A percentile compares a stretch with the other conserved stretches of the same genome.
These are phyloP conservation scores for Aegilops umbellulata DNA, from an alignment of 176 grass and related monocot species.

Conservation along the genomic window DNA sequence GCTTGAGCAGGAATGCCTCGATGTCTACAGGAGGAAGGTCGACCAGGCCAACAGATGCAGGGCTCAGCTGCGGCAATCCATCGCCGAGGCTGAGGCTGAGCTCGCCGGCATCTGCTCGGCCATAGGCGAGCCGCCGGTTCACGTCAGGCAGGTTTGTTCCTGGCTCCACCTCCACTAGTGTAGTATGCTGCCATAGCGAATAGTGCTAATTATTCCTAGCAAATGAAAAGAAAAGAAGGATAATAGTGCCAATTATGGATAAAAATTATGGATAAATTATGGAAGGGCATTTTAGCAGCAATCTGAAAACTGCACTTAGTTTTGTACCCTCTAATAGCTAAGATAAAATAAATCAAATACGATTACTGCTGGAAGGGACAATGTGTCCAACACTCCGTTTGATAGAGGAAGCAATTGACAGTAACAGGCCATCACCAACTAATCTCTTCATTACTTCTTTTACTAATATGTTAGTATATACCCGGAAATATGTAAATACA, in stretches of 20 bases:
- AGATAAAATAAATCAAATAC: not conserved
- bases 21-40: conserved; percentile 71
- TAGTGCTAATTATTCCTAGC: not conserved
- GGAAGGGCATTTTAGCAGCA: not conserved
- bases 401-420: not conserved
- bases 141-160: conserved; percentile 61
- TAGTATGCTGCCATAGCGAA: not conserved
- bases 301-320: not conserved
- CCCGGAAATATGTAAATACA: not conserved
- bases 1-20: conserved; percentile 74
- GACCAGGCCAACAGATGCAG: conserved; percentile 61
- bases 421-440: not conserved
- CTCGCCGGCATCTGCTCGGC: conserved; percentile 69
- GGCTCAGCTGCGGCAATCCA: conserved; percentile 58
- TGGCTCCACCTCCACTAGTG: not conserved
- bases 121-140: conserved; percentile 58
- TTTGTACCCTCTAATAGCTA: not conserved
- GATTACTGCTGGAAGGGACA: not conserved
- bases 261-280: not conserved
- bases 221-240: not conserved
- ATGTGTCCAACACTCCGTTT: not conserved
- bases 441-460: not conserved
- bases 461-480: not conserved
- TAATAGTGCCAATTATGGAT: not conserved
- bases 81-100: conserved; percentile 77